A percentile compares a stretch with the other conserved stretches of the same genome.
Conservation (phyloP, 1,284 basidiomycete genomes). For the Cutaneotrichosporon cutaneum region DNA sequence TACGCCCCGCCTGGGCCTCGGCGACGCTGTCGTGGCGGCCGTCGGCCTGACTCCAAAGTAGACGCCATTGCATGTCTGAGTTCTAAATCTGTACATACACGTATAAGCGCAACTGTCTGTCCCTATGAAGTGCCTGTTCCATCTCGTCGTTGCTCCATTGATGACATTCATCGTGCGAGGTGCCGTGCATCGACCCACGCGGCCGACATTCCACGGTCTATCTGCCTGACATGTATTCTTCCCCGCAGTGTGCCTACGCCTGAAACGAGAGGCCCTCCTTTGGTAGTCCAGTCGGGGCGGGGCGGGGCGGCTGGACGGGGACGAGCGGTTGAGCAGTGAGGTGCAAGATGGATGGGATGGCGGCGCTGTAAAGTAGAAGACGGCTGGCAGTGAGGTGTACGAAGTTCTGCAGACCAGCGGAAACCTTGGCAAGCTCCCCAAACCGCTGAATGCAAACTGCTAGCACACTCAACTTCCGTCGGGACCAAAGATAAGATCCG, state of each 20-base stretch:
- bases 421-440: too few species aligned
- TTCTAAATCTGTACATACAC: background rate
- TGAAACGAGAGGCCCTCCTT: background rate
- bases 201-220: background rate
- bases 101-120: background rate
- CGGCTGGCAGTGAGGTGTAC: too few species aligned
- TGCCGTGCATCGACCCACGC: background rate
- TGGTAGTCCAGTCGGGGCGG: background rate
- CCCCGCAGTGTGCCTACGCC: background rate
- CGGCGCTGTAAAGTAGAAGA: too few species aligned
- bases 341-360: too few species aligned
- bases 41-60: background rate
- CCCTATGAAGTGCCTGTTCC: background rate
- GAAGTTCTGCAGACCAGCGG: too few species aligned
- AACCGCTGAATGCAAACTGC: too few species aligned
- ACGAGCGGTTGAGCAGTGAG: background rate
- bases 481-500: too few species aligned
- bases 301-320: background rate
- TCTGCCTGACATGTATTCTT: background rate
- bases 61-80: background rate
- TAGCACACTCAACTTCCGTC: too few species aligned
- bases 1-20: background rate
- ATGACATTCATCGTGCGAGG: too few species aligned
- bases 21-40: background rate
- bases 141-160: background rate